Conservation (phyloP, 768 basidiomycete genomes). For the Hericium erinaceus region DNA sequence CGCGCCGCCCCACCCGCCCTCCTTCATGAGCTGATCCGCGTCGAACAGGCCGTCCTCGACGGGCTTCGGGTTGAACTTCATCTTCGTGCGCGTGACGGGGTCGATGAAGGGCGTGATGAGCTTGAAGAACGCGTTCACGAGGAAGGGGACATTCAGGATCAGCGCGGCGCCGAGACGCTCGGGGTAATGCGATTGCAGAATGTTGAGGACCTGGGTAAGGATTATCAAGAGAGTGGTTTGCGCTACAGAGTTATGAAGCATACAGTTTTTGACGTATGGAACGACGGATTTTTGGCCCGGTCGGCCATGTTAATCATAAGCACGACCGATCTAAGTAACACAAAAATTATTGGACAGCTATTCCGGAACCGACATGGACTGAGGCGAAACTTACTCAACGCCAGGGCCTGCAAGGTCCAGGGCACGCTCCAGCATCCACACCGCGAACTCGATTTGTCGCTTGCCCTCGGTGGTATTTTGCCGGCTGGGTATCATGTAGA, state of each 20-base stretch:
- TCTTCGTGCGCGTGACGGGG: constrained; percentile 66
- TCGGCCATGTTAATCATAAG: constrained; percentile 76
- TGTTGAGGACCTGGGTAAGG: constrained; percentile 26
- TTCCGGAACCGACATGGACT: background rate
- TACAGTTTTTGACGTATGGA: constrained; percentile 30
- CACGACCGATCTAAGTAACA: constrained; percentile 42
- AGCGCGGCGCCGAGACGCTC: constrained; percentile 73
- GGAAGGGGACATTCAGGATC: constrained; percentile 74
- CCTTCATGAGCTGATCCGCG: constrained; percentile 57
- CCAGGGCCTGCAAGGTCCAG: constrained; percentile 75
- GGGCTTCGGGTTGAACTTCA: constrained; percentile 65
- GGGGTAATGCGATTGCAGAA: constrained; percentile 78
- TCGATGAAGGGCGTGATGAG: constrained; percentile 77
- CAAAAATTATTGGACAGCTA: background rate
- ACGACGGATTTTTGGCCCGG: constrained; percentile 47
- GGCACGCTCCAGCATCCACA: constrained; percentile 72
- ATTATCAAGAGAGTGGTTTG: background rate
- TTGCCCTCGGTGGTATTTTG: constrained; percentile 70
- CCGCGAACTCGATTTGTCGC: constrained; percentile 61
- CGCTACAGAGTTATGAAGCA: background rate
- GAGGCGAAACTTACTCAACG: constrained; percentile 51
- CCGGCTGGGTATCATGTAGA: constrained; percentile 59
- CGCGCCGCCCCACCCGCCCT: constrained; percentile 57
- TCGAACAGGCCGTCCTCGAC: constrained; percentile 61
- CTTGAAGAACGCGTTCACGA: constrained; percentile 67